Base-by-base conservation (phyloP, 2,329 filamentous ascomycete genomes). In the Neonectria ditissima region DNA sequence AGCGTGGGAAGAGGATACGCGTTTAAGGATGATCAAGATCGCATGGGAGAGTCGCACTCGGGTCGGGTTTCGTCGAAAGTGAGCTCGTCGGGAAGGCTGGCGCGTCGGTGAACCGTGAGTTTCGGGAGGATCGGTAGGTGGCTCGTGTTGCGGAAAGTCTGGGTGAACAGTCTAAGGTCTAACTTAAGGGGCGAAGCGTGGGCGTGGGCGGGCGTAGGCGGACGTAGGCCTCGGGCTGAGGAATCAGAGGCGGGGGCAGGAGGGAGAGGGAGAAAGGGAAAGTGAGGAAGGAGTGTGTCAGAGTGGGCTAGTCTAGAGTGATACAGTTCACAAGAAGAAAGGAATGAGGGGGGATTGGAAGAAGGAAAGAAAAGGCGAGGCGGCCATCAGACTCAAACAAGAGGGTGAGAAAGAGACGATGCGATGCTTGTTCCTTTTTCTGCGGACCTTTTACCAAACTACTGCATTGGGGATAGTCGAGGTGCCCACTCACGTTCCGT, bases 41-140 rank as follows among this genome's bases (percentile, higher is more conserved):
- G 52, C 55, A 63, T 66, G 24, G 28, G 45, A 34, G 37, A 43
- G 32, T 52, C 32, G 51, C 41, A 55, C 45, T 55, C 44, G 20
- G 14, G 30, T 50, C 47, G 62, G 34, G 18, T 41, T 26, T 65
- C 48, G 51, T 28, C 20, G 41, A 20, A 24, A 53, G 30, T 59
- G n/a, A 48, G 50, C 10, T 51, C 57, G 62, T 63, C 61, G 30
- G 37, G 55, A 63, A 65, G 63, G 61, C 44, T 67, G 60, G 57
- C 62, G 34, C 47, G 60, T 59, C 59, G 63, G 63, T 64, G 63
- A 65, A 70, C 65, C 44, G 56, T 63, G 44, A 64, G 62, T 60
- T 71, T 71, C 68, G 71, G 71, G 59, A 74, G 61, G 69, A 41
- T 69, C 71, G 70, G 69, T 59, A 60, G 59, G 60, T 68, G 65